Conservation (phyloP, 2,329 filamentous ascomycete genomes). For the Septoria linicola region DNA sequence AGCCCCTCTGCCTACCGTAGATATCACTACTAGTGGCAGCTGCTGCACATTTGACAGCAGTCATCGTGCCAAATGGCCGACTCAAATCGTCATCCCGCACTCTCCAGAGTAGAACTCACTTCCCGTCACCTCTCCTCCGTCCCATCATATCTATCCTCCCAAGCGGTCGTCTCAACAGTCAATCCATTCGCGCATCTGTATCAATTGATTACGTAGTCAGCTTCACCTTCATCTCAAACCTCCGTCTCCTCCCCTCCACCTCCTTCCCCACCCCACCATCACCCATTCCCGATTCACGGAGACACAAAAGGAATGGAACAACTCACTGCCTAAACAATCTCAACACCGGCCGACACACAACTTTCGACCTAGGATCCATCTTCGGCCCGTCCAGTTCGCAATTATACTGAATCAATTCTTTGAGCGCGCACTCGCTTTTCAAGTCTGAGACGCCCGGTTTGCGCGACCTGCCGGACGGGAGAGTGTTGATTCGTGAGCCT, state of each 20-base stretch:
- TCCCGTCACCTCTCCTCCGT: slow-evolving; percentile 13
- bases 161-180: slow-evolving; percentile 62
- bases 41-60: background rate
- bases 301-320: background rate
- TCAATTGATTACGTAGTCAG: no score
- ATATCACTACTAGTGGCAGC: no score
- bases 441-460: slow-evolving; percentile 54
- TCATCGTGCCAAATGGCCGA: no score
- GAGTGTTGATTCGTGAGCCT: slow-evolving; percentile 54
- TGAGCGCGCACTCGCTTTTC: slow-evolving; percentile 51
- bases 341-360: slow-evolving; percentile 58
- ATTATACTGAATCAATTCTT: slow-evolving; percentile 62
- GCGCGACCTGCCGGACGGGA: slow-evolving; percentile 52
- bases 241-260: background rate
- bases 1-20: background rate
- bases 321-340: slow-evolving; percentile 59
- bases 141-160: slow-evolving; percentile 49
- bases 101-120: no score
- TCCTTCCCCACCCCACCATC: background rate
- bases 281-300: no score
- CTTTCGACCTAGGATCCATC: slow-evolving; percentile 42
- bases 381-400: slow-evolving; percentile 54
- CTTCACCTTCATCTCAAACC: background rate
- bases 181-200: slow-evolving; percentile 54
- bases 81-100: no score